phyloP scores from a whole-genome alignment of 371 early-diverging fungal species.

The Spraguea lophii region DNA sequence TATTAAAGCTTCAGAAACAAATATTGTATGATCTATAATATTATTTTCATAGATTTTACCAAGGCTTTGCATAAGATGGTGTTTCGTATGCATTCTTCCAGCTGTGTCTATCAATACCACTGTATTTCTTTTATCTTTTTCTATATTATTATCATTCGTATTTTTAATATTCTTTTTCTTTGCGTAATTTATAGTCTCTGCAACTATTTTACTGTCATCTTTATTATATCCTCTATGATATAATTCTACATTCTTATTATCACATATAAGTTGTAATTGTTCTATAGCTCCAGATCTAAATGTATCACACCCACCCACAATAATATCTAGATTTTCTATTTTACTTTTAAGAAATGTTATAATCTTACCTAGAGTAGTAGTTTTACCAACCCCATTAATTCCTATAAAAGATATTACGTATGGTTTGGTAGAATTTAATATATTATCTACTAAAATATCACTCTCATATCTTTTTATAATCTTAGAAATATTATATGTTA shows the following conservation, averaged over 20 bases:
- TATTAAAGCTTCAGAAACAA: conserved; percentile 94
- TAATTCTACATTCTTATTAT: conserved; percentile 68
- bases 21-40: conserved; percentile 82
- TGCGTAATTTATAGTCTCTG: conserved; percentile 70
- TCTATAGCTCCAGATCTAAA: conserved; percentile 97
- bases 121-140: no score
- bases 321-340: conserved; percentile 58
- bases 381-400: conserved; percentile 92
- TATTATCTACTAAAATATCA: no score
- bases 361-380: conserved; percentile 85
- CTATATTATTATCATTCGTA: conserved; percentile 68
- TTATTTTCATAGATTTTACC: conserved; percentile 77
- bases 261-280: conserved; percentile 73
- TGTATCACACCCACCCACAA: conserved; percentile 96
- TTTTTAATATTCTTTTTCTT: no score
- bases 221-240: conserved; percentile 94
- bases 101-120: conserved; percentile 95
- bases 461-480: no score
- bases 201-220: conserved; percentile 87
- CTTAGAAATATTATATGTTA: no score
- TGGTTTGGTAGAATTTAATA: no score
- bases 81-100: conserved; percentile 95
- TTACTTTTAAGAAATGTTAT: conserved; percentile 88
- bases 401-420: no score
- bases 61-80: conserved; percentile 79